Base-by-base conservation (phyloP, 2,329 filamentous ascomycete species). In the Scedosporium dehoogii region DNA sequence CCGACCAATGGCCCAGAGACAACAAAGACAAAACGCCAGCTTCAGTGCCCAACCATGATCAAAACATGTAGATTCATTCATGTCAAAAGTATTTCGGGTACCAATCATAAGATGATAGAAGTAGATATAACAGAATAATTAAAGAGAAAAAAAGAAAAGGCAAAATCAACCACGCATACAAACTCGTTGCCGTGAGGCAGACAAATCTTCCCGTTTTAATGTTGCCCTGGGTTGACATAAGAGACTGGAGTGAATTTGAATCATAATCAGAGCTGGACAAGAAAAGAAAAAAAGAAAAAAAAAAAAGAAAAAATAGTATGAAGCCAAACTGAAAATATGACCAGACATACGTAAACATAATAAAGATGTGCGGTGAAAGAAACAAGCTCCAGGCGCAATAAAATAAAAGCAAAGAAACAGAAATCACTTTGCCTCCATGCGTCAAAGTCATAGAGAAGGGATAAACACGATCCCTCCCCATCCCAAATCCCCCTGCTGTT, bases 121-220 rank as follows among this genome's bases (percentile, higher is more conserved):
- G 18, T 48, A 21, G 44, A 21, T 53, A 53, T 12, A 21, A 53
- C 23, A 53, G 23, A 53, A n/a, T 29, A 29, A n/a, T n/a, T n/a
- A n/a, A n/a, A n/a, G n/a, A n/a, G n/a, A 53, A 18, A 9, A 25
- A 53, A 53, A 25, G 21, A n/a, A 53, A 12, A 25, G 10, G 21
- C 48, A 25, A 3, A 53, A 53, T 12, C 48, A 53, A 53, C 48
- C 21, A 21, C 23, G 48, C 48, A 21, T 53, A 53, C 48, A 53
- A 53, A 25, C 48, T 53, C 62, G 75, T 75, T 21, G 61, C 74
- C 51, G 74, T 72, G 46, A 76, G 77, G 67, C 68, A 76, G 63
- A 66, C 73, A 7, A 78, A 77, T 76, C 75, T 77, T 58, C 77
- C 75, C 6, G 75, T 71, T 44, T 71, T 67, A 62, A 62, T 63